These are phyloP conservation scores for Citrus sp. DNA, from an alignment of 345 rosid species.

Conservation along the genomic window DNA sequence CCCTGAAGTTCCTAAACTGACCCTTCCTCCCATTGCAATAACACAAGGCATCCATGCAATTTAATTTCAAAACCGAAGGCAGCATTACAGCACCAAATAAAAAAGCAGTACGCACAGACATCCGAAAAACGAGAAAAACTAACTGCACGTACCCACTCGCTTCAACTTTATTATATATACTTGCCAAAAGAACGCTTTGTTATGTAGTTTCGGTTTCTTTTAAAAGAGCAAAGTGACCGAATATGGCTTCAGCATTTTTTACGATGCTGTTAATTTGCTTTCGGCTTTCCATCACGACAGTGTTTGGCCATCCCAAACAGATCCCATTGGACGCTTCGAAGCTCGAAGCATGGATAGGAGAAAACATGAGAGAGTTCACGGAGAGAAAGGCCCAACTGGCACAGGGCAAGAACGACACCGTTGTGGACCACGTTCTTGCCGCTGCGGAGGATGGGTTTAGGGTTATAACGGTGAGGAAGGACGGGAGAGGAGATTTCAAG, in stretches of 20 bases:
- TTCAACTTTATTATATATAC: background rate
- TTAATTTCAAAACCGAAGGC: background rate
- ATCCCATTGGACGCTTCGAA: conserved; percentile 17
- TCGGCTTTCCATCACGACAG: background rate
- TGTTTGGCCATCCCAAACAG: background rate
- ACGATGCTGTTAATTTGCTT: background rate
- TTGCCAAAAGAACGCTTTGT: too few species aligned
- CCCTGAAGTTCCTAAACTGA: background rate
- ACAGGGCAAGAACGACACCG: background rate
- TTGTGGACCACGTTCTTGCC: conserved; percentile 6
- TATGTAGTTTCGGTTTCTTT: background rate
- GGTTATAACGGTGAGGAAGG: conserved; percentile 19
- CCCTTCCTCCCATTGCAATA: background rate
- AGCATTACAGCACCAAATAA: too few species aligned
- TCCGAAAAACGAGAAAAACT: background rate
- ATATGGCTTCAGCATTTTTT: background rate
- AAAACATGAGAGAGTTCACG: conserved; percentile 8
- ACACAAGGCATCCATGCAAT: background rate
- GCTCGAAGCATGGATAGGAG: conserved; percentile 12
- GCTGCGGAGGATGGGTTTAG: background rate
- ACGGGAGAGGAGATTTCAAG: conserved; percentile 7
- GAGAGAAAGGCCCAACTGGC: background rate
- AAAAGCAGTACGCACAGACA: too few species aligned
- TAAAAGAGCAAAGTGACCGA: too few species aligned
- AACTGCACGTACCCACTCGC: background rate